Evolutionary conservation across 2,329 filamentous ascomycete genomes (phyloP), one percentile per base, ranked within the genome.

Genomic region (Botryosphaeria dothidea): DNA sequence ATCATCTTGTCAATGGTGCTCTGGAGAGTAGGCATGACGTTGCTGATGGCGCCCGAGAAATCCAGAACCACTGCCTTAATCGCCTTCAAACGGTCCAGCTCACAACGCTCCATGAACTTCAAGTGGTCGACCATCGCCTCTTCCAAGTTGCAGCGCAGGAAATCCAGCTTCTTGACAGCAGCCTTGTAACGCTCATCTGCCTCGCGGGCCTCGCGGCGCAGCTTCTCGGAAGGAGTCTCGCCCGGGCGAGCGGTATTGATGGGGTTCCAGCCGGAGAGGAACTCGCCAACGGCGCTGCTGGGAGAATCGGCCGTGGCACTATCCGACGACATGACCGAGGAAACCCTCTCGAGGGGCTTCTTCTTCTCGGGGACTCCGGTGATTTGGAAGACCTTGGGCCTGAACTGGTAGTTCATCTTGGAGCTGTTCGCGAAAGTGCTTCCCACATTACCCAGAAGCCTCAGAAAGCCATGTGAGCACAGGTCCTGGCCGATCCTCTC

Each of bases 1-100:
- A 99, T 93, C 93, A 99, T 97, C 75, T 96, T 93, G 81, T 99
- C 95, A 25, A 99, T 93, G 0, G 93, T 93, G 66, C 94, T 94
- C 79, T 98, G 95, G 67, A 99, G 82, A 73, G 92, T 96, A 19
- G 95, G 96, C 68, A 99, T 98, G 72, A 97, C 94, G 73, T 99
- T 99, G 83, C 94, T 94, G 77, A 99, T 92, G 41, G 94, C 93
- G 51, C 95, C 95, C 4, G 94, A 97, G 78, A 99, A 98, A 80
- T 99, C 96, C 48, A 99, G 86, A 67, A 99, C 90, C 61, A 99
- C 96, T 25, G 94, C 94, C 84, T 99, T 98, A 84, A 99, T 95
- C 21, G 96, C 95, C 84, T 96, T 98, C 56, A 99, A 85, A 67
- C 96, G 88, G 78, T 99, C 96, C 67, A 98, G 83, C 79, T 99